Base-by-base conservation (phyloP, 2,329 filamentous ascomycete genomes). In the Penicillium expansum region DNA sequence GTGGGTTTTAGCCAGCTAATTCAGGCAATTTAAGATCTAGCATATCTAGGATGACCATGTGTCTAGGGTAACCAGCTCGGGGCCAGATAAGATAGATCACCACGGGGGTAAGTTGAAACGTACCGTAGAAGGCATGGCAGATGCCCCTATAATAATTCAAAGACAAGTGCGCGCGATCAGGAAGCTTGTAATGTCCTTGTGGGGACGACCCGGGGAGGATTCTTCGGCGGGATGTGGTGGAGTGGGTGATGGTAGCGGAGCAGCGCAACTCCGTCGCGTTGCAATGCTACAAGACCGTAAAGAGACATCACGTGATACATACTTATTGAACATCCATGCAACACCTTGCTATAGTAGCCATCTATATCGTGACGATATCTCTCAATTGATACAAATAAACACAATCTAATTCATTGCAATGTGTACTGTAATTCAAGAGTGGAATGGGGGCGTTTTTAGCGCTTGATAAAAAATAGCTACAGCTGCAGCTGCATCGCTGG, bases 61-160 rank as follows among this genome's bases (percentile, higher is more conserved):
- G 32, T n/a, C 35, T 27, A 42, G 32, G 47, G 29, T 44, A 41
- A 37, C 18, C 33, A 47, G 29, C 33, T 32, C 43, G 16, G 38
- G 42, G 14, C 45, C 29, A 39, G 54, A 55, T 29, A 45, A 44
- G 50, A 33, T 41, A 13, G 33, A 52, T 43, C 45, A 53, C 45
- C 11, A 39, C 37, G 57, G 52, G 43, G 47, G 35, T 42, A 50
- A 47, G 50, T 52, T 64, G 54, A 52, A 51, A 71, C 71, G 56
- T 70, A 73, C 71, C 55, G 69, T 72, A 13, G 71, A 70, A 58
- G 71, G 70, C 71, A 73, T 73, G 48, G 62, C 44, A 53, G 56
- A 33, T 39, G 42, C 37, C 38, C 45, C 48, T 51, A 35, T 43
- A 47, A 24, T 29, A 38, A 22, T 32, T 35, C 32, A 48, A 37